A percentile compares a stretch with the other conserved stretches of the same genome.
Evolutionary conservation across 345 rosid genomes (phyloP).

Genomic region (Brassica rapa): DNA sequence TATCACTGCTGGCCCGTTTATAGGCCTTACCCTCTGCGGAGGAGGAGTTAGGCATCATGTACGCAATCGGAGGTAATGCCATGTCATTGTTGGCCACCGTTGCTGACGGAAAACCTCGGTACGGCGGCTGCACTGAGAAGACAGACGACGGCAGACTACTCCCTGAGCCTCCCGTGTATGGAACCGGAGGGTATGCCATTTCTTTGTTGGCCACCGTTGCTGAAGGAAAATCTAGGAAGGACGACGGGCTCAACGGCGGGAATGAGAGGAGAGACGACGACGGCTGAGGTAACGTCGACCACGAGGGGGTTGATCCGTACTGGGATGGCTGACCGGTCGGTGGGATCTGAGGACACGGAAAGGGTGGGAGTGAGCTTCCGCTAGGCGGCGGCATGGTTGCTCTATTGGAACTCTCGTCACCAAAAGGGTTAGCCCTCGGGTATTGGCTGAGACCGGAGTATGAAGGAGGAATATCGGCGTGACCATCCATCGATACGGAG

Average conservation of each 20-base stretch:
- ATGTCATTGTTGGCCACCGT: no score
- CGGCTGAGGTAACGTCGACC: constrained; percentile 56
- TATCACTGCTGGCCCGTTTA: no score
- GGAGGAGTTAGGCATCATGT: no score
- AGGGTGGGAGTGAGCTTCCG: constrained; percentile 67
- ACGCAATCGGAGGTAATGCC: no score
- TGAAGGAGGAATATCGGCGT: constrained; percentile 50
- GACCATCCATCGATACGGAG: constrained; percentile 43
- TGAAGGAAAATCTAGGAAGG: no score
- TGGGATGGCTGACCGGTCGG: constrained; percentile 41
- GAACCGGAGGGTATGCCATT: background rate
- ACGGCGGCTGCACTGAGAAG: no score
- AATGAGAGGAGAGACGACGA: background rate
- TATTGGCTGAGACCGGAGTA: constrained; percentile 26
- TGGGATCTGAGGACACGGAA: constrained; percentile 63
- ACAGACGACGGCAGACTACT: background rate
- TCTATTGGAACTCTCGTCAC: constrained; percentile 47
- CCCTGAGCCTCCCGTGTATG: background rate
- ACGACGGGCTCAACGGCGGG: no score
- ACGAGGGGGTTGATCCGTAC: constrained; percentile 46
- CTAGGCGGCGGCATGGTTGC: constrained; percentile 67
- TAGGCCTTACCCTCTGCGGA: no score
- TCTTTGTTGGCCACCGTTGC: no score
- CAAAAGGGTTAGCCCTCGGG: constrained; percentile 36
- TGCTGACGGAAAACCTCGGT: no score